Evolutionary conservation across 1,284 basidiomycete genomes (phyloP).

Genomic region (Somion occarium): DNA sequence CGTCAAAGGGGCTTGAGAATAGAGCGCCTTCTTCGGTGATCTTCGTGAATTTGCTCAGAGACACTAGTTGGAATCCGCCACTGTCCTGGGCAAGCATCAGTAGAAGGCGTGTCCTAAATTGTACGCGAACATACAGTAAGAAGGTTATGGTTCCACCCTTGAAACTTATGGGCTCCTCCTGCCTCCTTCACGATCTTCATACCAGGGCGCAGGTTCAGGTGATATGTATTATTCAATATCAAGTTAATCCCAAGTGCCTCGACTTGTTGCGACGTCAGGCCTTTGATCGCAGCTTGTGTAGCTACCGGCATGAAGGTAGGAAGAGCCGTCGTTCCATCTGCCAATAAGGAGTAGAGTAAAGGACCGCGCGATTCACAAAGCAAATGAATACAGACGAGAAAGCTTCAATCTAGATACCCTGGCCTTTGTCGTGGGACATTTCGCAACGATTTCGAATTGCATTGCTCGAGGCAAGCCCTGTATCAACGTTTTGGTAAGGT

Average conservation of each 20-base stretch:
- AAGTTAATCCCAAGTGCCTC: conserved; percentile 74
- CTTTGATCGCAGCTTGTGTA: conserved; percentile 84
- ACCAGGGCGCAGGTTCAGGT: conserved; percentile 77
- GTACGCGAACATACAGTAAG: conserved; percentile 51
- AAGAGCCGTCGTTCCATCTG: conserved; percentile 75
- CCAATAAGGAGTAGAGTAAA: conserved; percentile 11
- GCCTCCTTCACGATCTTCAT: conserved; percentile 63
- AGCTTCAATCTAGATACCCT: conserved; percentile 75
- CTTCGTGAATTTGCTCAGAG: conserved; percentile 75
- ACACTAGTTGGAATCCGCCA: conserved; percentile 84
- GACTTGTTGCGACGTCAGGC: conserved; percentile 78
- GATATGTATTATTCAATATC: conserved; percentile 84
- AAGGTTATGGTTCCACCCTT: conserved; percentile 79
- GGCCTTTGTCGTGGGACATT: conserved; percentile 72
- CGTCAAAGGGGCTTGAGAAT: conserved; percentile 78
- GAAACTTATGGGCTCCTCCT: conserved; percentile 80
- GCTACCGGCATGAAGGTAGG: conserved; percentile 91
- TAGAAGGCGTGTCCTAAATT: background rate
- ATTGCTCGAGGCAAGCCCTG: conserved; percentile 35
- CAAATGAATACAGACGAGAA: conserved; percentile 36
- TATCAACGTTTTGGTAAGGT: no score
- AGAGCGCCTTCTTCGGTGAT: conserved; percentile 84
- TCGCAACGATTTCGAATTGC: conserved; percentile 76
- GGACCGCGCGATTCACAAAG: background rate
- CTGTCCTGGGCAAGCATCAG: conserved; percentile 51